Evolutionary conservation across 495 filamentous ascomycete genomes (phyloP).

Genomic region (Penicillium manginii): DNA sequence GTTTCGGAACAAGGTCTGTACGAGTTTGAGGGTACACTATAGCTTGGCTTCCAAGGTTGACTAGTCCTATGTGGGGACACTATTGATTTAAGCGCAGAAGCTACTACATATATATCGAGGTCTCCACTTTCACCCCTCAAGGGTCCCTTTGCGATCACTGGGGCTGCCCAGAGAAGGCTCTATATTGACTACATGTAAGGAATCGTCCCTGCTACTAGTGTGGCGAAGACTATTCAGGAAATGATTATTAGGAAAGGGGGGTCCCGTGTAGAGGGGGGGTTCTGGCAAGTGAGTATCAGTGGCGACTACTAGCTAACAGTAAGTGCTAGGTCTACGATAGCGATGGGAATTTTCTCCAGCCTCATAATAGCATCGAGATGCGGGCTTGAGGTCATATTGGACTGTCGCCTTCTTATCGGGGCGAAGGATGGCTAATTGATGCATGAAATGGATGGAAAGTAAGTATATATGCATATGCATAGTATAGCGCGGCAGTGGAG

Average conservation of each 20-base stretch:
- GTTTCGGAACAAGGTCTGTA: neutral
- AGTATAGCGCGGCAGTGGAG: no score
- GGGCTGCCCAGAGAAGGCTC: neutral
- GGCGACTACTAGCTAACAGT: neutral
- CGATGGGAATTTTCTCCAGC: constrained; percentile 75
- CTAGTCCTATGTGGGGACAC: neutral
- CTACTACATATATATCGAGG: neutral
- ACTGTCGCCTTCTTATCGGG: no score
- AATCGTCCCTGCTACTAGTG: neutral
- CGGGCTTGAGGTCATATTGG: no score
- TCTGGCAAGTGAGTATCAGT: no score
- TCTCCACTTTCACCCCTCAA: constrained; percentile 3
- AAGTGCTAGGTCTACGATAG: constrained; percentile 62
- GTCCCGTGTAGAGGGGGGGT: neutral
- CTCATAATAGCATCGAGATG: constrained; percentile 65
- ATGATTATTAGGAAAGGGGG: constrained; percentile 14
- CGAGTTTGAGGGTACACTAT: no score
- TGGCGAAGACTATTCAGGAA: constrained; percentile 37
- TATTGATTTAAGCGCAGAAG: neutral
- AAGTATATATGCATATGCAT: no score
- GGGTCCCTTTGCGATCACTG: no score
- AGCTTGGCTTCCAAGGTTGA: no score
- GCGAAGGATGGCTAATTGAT: no score
- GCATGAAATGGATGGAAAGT: no score
- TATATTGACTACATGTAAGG: neutral